These are phyloP conservation scores for Calonectria naviculata DNA, from an alignment of 2,329 filamentous ascomycete species.

Conservation along the genomic window DNA sequence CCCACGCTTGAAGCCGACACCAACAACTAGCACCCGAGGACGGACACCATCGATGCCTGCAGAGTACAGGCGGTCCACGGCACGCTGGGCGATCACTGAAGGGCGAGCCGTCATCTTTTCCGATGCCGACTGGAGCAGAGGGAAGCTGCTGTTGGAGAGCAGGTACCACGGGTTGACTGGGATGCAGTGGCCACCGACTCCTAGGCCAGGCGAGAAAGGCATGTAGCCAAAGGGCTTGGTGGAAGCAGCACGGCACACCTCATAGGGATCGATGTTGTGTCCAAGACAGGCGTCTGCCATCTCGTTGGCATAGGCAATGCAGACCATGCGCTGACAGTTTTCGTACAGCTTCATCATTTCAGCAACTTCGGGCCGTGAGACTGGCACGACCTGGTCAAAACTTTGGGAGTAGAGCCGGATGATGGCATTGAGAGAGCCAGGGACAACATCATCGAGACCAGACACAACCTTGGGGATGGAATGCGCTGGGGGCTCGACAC, in stretches of 20 bases:
- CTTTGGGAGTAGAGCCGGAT: slow-evolving; percentile 56
- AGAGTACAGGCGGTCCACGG: slow-evolving; percentile 44
- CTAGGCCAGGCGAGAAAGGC: slow-evolving; percentile 58
- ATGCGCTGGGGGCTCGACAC: slow-evolving; percentile 50
- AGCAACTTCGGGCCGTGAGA: slow-evolving; percentile 64
- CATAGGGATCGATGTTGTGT: slow-evolving; percentile 60
- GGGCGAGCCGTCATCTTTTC: slow-evolving; percentile 58
- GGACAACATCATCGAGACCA: slow-evolving; percentile 58
- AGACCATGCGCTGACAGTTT: slow-evolving; percentile 67
- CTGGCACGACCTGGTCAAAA: slow-evolving; percentile 59
- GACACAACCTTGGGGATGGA: slow-evolving; percentile 66
- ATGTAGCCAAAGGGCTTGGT: slow-evolving; percentile 66
- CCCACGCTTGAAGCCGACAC: slow-evolving; percentile 62
- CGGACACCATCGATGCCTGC: slow-evolving; percentile 10
- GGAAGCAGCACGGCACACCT: slow-evolving; percentile 60
- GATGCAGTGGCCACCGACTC: slow-evolving; percentile 67
- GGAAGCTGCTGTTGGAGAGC: slow-evolving; percentile 58
- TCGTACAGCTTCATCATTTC: slow-evolving; percentile 70
- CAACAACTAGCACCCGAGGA: slow-evolving; percentile 55
- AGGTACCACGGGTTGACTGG: slow-evolving; percentile 67
- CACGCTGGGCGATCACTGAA: slow-evolving; percentile 48
- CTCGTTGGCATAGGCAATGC: slow-evolving; percentile 66
- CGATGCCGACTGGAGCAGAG: slow-evolving; percentile 56
- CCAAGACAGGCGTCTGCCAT: slow-evolving; percentile 63
- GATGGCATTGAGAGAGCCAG: slow-evolving; percentile 58